These are phyloP conservation scores for Trichocomaceae sp. DNA, from an alignment of 2,329 filamentous ascomycete genomes.

Conservation along the genomic window DNA sequence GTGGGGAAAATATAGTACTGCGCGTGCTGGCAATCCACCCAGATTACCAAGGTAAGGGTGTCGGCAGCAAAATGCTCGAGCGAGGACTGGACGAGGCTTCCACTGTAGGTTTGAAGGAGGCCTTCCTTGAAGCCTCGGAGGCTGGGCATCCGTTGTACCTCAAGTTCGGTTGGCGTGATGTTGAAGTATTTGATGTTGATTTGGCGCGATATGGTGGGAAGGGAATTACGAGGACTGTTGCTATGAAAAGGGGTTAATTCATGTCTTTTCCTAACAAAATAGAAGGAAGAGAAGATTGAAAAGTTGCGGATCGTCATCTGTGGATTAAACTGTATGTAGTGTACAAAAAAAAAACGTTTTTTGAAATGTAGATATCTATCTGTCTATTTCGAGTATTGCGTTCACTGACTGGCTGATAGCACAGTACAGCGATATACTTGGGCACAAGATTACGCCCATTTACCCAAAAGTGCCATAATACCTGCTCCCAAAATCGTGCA, in stretches of 20 bases:
- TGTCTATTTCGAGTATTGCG: background rate
- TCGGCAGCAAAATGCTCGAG: constrained; percentile 8
- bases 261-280: background rate
- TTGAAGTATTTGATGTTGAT: background rate
- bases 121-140: constrained; percentile 8
- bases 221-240: background rate
- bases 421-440: background rate
- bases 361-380: background rate
- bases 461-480: constrained; percentile 46
- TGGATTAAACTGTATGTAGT: background rate
- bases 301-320: background rate
- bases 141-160: constrained; percentile 7
- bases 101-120: background rate
- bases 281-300: background rate
- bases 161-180: constrained; percentile 10
- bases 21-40: constrained; percentile 6
- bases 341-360: background rate
- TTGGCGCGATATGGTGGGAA: constrained; percentile 6
- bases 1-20: background rate
- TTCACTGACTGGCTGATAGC: background rate
- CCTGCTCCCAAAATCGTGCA: constrained; percentile 37
- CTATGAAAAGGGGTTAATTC: constrained; percentile 5
- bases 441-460: constrained; percentile 38
- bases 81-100: constrained; percentile 5
- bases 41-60: constrained; percentile 4